phyloP scores from a whole-genome alignment of 305 asterid genomes.

The Ajuga reptans region DNA sequence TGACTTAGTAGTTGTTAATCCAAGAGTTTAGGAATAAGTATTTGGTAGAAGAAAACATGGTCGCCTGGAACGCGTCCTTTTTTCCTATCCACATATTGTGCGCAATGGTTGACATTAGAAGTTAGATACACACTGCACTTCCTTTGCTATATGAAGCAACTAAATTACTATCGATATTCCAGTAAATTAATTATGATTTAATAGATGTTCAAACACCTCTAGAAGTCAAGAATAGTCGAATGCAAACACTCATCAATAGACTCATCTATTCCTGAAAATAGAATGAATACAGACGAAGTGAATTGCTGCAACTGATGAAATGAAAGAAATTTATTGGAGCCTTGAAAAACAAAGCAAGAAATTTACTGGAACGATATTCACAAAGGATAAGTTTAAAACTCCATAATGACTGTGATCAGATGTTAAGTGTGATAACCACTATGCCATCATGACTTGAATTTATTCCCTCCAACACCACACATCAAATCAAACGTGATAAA shows the following conservation, averaged over 20 bases:
- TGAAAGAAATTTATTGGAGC: too few species aligned
- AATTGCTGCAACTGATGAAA: too few species aligned
- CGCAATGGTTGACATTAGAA: slow-evolving; percentile 1
- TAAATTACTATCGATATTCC: slow-evolving; percentile 44
- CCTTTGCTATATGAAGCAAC: slow-evolving; percentile 48
- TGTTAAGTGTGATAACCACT: too few species aligned
- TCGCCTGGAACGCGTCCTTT: background rate
- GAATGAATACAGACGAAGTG: background rate
- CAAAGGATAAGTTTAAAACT: too few species aligned
- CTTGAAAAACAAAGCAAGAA: too few species aligned
- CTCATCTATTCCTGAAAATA: background rate
- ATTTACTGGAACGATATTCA: too few species aligned
- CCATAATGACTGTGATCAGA: too few species aligned
- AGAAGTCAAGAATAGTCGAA: background rate
- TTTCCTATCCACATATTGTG: background rate
- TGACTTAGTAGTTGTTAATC: background rate
- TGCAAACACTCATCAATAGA: background rate
- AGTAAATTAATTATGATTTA: too few species aligned
- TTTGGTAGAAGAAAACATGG: background rate
- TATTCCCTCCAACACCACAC: too few species aligned
- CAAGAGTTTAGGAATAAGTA: background rate
- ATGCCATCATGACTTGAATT: too few species aligned
- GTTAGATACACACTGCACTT: slow-evolving; percentile 39
- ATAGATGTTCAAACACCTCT: too few species aligned
- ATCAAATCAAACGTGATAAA: too few species aligned